These are phyloP conservation scores for Ogataea zsoltii DNA, from an alignment of 805 yeast genomes.

Conservation along the genomic window DNA sequence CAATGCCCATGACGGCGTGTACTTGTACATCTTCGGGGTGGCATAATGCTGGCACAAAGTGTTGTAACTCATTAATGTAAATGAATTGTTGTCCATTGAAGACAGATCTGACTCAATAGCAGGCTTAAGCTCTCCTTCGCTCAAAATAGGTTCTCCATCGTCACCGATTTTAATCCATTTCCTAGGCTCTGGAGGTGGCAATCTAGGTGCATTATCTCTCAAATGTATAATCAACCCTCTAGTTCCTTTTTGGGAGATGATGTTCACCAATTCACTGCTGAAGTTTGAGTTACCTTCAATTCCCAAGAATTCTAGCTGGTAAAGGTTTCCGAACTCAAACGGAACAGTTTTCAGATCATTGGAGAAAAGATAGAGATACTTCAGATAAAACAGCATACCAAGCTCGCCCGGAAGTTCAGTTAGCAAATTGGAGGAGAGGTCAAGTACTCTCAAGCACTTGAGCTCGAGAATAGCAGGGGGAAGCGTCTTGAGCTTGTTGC, in stretches of 20 bases:
- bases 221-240: conserved; percentile 76
- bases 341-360: conserved; percentile 79
- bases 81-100: conserved; percentile 41
- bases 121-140: conserved; percentile 23
- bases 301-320: conserved; percentile 84
- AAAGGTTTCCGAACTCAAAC: conserved; percentile 78
- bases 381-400: conserved; percentile 77
- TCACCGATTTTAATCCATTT: conserved; percentile 79
- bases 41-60: conserved; percentile 96
- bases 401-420: conserved; percentile 77
- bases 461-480: conserved; percentile 72
- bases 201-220: conserved; percentile 78
- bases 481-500: conserved; percentile 68
- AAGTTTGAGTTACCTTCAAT: conserved; percentile 86
- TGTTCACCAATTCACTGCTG: conserved; percentile 60
- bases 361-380: conserved; percentile 84
- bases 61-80: conserved; percentile 85
- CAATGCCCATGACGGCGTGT: conserved; percentile 97
- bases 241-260: conserved; percentile 80
- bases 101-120: conserved; percentile 29
- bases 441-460: conserved; percentile 75
- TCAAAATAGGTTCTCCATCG: conserved; percentile 61
- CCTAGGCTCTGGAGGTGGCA: conserved; percentile 68
- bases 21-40: conserved; percentile 85
- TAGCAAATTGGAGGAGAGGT: conserved; percentile 76